A percentile compares a stretch with the other conserved stretches of the same genome.
Evolutionary conservation across 345 rosid species (phyloP).

Genomic region (Xanthoceras sorbifolium): DNA sequence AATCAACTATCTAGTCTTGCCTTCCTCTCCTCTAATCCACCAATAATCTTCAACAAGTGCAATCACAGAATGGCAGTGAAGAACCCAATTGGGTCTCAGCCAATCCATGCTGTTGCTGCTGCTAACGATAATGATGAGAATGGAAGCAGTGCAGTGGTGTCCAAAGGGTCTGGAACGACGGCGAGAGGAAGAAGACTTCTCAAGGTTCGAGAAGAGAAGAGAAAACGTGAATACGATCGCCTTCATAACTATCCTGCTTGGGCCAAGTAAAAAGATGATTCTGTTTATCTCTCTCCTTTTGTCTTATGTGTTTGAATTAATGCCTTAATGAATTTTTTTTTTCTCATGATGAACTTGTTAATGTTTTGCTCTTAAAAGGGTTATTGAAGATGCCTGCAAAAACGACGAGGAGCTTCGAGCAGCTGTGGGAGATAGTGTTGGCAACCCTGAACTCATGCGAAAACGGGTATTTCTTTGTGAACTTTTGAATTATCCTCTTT

Average conservation of each 20-base stretch:
- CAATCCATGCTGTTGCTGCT: slow-evolving; percentile 4
- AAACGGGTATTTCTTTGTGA: slow-evolving; percentile 46
- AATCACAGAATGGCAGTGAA: not conserved
- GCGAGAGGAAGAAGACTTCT: slow-evolving; percentile 87
- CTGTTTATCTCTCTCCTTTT: not conserved
- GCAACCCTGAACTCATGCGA: slow-evolving; percentile 86
- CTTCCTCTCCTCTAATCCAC: not conserved
- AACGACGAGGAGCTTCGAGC: slow-evolving; percentile 81
- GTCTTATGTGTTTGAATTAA: slow-evolving; percentile 30
- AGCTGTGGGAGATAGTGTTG: slow-evolving; percentile 88
- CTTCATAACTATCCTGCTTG: slow-evolving; percentile 80
- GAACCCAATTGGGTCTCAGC: too few species aligned
- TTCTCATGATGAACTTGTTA: not conserved
- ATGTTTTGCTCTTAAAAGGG: slow-evolving; percentile 40
- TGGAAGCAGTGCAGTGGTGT: slow-evolving; percentile 2
- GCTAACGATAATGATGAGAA: not conserved
- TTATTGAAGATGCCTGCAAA: slow-evolving; percentile 75
- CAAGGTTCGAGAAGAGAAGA: slow-evolving; percentile 81
- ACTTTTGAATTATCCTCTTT: too few species aligned
- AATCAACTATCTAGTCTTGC: not conserved
- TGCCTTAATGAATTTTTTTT: slow-evolving; percentile 10
- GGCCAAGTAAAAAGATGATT: slow-evolving; percentile 58
- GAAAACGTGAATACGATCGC: slow-evolving; percentile 76
- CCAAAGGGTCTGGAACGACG: slow-evolving; percentile 75
- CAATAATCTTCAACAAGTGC: not conserved